Percentiles rank a stretch among this genome's conserved stretches.
Conservation (phyloP, 208 protist genomes). For the Perkinsela sp. region DNA sequence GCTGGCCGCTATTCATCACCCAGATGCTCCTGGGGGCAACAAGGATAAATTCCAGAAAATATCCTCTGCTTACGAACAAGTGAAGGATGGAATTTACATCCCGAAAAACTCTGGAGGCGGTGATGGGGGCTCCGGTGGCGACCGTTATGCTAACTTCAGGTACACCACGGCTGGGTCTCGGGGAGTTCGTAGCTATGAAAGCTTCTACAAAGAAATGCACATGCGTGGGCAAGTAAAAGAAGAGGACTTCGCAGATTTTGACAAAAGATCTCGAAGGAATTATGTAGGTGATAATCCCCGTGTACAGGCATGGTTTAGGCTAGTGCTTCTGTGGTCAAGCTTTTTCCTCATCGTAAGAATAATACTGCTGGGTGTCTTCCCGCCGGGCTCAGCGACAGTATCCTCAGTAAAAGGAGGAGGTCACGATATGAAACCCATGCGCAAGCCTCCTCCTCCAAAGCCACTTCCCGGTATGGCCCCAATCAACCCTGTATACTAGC, state of each 20-base stretch:
- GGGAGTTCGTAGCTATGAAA: slow-evolving; percentile 49
- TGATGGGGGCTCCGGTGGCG: slow-evolving; percentile 11
- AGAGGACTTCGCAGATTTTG: slow-evolving; percentile 40
- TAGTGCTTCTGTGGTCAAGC: slow-evolving; percentile 46
- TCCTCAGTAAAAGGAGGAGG: slow-evolving; percentile 11
- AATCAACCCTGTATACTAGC: slow-evolving; percentile 1
- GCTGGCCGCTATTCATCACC: slow-evolving; percentile 53
- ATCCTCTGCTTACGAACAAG: slow-evolving; percentile 53
- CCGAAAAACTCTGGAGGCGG: slow-evolving; percentile 14
- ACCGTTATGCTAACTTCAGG: slow-evolving; percentile 48
- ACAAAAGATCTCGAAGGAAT: slow-evolving; percentile 12
- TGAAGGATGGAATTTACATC: slow-evolving; percentile 55
- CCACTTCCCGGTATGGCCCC: slow-evolving; percentile 10
- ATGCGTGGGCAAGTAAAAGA: slow-evolving; percentile 33
- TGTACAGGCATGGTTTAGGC: slow-evolving; percentile 51
- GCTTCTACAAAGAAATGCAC: slow-evolving; percentile 66
- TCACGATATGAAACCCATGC: slow-evolving; percentile 6
- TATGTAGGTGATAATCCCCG: slow-evolving; percentile 21
- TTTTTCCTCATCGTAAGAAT: slow-evolving; percentile 29
- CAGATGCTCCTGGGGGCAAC: slow-evolving; percentile 46
- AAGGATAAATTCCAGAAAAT: slow-evolving; percentile 62
- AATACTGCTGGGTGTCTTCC: slow-evolving; percentile 33
- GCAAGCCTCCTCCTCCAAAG: slow-evolving; percentile 28
- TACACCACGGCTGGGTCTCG: slow-evolving; percentile 47
- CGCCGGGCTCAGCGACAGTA: slow-evolving; percentile 25